Percentiles rank a stretch among this genome's conserved stretches.
These are phyloP conservation scores for Anthracocystis panici-leucophaei DNA, from an alignment of 1,284 basidiomycete genomes.

Conservation along the genomic window DNA sequence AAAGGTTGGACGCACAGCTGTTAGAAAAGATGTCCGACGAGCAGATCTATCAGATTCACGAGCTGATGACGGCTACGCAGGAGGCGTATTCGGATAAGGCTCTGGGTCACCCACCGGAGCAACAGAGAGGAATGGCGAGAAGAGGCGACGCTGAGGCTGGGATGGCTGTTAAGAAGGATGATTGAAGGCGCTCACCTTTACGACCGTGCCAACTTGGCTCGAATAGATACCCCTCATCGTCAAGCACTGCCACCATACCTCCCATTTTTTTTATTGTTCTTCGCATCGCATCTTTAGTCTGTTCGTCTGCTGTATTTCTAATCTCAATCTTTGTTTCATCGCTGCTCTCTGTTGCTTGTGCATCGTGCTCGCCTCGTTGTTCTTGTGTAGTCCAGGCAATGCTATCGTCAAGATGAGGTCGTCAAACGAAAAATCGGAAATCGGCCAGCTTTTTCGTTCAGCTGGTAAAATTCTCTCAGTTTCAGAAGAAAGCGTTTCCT, in stretches of 20 bases:
- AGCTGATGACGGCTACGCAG: conserved; percentile 63
- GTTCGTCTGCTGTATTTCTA: conserved; percentile 39
- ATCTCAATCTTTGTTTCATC: not conserved
- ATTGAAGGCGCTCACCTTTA: not conserved
- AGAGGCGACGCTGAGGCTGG: conserved; percentile 46
- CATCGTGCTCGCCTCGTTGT: not conserved
- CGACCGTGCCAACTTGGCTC: not conserved
- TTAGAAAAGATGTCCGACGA: conserved; percentile 67
- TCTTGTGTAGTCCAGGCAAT: not conserved
- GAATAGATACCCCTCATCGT: not conserved
- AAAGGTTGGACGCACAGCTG: conserved; percentile 53
- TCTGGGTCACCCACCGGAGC: conserved; percentile 34
- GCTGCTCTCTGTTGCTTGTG: too few relatives aligned
- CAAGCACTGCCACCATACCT: conserved; percentile 5
- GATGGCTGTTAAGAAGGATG: conserved; percentile 43
- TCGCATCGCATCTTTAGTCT: conserved; percentile 15
- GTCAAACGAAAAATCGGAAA: conserved; percentile 13
- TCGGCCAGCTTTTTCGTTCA: conserved; percentile 8
- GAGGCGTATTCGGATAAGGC: conserved; percentile 61
- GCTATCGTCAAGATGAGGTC: not conserved
- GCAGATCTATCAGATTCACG: conserved; percentile 69
- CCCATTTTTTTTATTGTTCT: not conserved
- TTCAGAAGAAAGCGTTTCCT: conserved; percentile 1
- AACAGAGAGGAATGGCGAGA: conserved; percentile 43
- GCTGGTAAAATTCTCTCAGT: not conserved